These are phyloP conservation scores for Carpinus fangiana DNA, from an alignment of 306 rosid species.

Conservation along the genomic window DNA sequence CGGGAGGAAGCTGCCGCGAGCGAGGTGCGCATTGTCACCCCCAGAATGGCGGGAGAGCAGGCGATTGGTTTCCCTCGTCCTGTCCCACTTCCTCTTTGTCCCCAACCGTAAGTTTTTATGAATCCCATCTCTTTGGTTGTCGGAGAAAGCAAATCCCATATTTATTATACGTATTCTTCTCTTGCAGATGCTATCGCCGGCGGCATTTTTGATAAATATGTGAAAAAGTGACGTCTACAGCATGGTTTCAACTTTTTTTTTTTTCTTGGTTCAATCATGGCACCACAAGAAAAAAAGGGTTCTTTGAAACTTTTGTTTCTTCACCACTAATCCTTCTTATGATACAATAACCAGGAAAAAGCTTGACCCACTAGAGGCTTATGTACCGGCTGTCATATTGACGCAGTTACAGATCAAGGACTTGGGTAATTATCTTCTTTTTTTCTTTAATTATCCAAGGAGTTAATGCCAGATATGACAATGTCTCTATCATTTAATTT, in stretches of 20 bases:
- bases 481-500: neutral
- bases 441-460: neutral
- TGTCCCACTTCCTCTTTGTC: constrained; percentile 52
- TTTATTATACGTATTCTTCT: neutral
- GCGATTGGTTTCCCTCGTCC: constrained; percentile 61
- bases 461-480: neutral
- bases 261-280: neutral
- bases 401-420: constrained; percentile 84
- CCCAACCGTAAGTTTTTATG: constrained; percentile 48
- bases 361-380: constrained; percentile 85
- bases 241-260: neutral
- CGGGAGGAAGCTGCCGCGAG: constrained; percentile 22
- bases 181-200: constrained; percentile 65
- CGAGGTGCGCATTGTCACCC: constrained; percentile 58
- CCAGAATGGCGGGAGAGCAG: constrained; percentile 61
- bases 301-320: constrained; percentile 3
- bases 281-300: too few species aligned
- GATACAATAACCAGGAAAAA: constrained; percentile 54
- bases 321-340: constrained; percentile 13
- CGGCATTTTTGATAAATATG: constrained; percentile 60
- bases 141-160: neutral
- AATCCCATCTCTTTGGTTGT: neutral
- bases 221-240: constrained; percentile 56
- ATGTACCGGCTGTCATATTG: constrained; percentile 81
- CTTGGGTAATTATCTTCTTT: constrained; percentile 54